Conservation (phyloP, 352 stramenopile species). For the Chrysophaeum taylorii region DNA sequence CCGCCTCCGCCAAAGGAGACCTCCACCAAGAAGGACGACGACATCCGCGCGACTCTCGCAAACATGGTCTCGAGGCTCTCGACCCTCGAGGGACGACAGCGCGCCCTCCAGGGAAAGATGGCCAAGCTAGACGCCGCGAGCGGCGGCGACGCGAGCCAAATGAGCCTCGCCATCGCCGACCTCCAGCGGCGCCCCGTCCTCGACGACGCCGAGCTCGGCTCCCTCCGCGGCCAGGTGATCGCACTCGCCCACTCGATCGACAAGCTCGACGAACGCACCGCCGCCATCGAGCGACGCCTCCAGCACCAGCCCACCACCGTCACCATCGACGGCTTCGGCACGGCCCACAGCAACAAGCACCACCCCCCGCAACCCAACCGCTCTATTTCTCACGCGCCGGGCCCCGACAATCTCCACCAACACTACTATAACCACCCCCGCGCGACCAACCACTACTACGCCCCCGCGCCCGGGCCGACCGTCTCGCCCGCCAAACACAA, state of each 20-base stretch:
- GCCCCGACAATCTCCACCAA: too few relatives aligned
- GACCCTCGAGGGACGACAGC: not conserved
- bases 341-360: too few relatives aligned
- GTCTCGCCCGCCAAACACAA: too few relatives aligned
- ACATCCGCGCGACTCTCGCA: not conserved
- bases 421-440: too few relatives aligned
- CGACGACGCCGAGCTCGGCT: not conserved
- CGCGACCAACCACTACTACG: too few relatives aligned
- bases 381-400: too few relatives aligned
- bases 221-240: not conserved
- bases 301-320: not conserved
- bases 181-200: not conserved
- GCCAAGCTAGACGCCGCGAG: not conserved
- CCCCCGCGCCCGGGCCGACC: too few relatives aligned
- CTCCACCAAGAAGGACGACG: not conserved
- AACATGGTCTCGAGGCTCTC: not conserved
- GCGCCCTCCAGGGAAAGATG: conserved; percentile 1
- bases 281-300: not conserved
- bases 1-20: not conserved
- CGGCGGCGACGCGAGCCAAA: not conserved
- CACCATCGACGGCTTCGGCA: not conserved
- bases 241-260: conserved; percentile 1
- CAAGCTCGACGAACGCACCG: not conserved
- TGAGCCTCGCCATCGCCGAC: not conserved
- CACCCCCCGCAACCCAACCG: too few relatives aligned